Conservation (phyloP, 805 yeast species). For the Candida sonorensis region DNA sequence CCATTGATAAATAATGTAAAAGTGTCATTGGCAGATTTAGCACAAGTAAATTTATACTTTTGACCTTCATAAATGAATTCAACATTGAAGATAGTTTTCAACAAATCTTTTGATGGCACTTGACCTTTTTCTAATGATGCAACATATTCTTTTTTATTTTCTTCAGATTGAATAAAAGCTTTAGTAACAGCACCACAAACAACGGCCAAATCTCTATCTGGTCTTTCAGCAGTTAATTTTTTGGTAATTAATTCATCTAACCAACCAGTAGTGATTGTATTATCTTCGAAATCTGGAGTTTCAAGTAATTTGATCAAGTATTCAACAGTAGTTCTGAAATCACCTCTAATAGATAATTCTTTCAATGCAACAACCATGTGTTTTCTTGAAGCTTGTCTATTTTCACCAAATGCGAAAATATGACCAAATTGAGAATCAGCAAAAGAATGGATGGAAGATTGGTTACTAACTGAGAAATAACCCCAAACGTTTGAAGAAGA, state of each 20-base stretch:
- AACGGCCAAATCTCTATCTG: conserved; percentile 85
- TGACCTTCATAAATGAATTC: conserved; percentile 95
- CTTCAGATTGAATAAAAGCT: conserved; percentile 76
- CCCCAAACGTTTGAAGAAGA: conserved; percentile 99
- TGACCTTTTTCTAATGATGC: conserved; percentile 90
- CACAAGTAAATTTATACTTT: conserved; percentile 91
- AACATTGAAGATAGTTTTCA: conserved; percentile 84
- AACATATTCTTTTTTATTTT: conserved; percentile 60
- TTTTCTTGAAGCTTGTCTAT: conserved; percentile 94
- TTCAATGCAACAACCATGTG: conserved; percentile 98
- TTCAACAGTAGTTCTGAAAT: conserved; percentile 96
- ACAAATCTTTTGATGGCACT: conserved; percentile 74
- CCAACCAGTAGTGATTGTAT: conserved; percentile 98
- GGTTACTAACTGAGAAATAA: conserved; percentile 93
- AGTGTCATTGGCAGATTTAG: conserved; percentile 78
- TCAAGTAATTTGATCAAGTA: conserved; percentile 91
- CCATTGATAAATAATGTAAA: conserved; percentile 93
- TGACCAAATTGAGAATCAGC: conserved; percentile 99
- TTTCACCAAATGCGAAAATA: conserved; percentile 98
- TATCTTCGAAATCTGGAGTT: conserved; percentile 93
- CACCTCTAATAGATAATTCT: conserved; percentile 96
- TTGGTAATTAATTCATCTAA: conserved; percentile 91
- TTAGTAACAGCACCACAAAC: conserved; percentile 98
- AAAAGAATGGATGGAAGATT: conserved; percentile 95
- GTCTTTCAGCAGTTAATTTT: conserved; percentile 94